Evolutionary conservation across 768 basidiomycete genomes (phyloP), one percentile per base, ranked within the genome.

Genomic region (Trametes villosa): DNA sequence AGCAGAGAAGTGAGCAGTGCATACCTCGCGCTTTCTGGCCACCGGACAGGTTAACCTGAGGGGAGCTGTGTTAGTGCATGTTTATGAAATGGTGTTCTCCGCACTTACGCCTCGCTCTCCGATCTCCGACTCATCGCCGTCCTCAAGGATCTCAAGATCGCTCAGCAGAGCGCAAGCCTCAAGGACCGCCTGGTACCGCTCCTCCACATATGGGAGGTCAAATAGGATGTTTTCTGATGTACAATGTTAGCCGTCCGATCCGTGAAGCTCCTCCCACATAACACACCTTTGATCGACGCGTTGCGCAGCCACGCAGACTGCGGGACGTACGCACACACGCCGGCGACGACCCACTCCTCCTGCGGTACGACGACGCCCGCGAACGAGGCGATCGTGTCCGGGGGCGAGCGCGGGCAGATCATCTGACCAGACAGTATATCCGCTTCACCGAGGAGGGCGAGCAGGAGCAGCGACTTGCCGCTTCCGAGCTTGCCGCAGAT

Each of bases 401-500:
- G 91, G 1, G 91, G 88, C 3, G 94, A 94, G 24, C 92, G 83
- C 12, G 95, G 94, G 67, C 92, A 92, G 9, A 88, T 65, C 33
- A 94, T 74, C 67, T 94, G 91, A 0, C 95, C 95, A 20, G 88
- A 77, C 9, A 97, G 75, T 15, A 96, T 65, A 73, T 96, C 94
- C 6, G 91, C 89, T 77, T 96, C 94, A 26, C 95, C 95, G 4
- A 98, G 81, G 40, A 97, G 82, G 8, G 88, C 89, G 31, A 90
- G 79, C n/a, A 96, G 75, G 30, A 96, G 71, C 7, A 97, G 76
- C 0, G 94, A 91, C 76, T 96, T 97, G 27, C 95, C 94, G 18
- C 89, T 89, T 4, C 93, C 94, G 11, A 96, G 79, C 69, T 94
- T 92, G 2, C 95, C 95, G 68, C 93, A 95, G 18, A 97, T 83